A percentile compares a stretch with the other conserved stretches of the same genome.
phyloP scores from a whole-genome alignment of 208 protist genomes.

The Leishmania arabica region DNA sequence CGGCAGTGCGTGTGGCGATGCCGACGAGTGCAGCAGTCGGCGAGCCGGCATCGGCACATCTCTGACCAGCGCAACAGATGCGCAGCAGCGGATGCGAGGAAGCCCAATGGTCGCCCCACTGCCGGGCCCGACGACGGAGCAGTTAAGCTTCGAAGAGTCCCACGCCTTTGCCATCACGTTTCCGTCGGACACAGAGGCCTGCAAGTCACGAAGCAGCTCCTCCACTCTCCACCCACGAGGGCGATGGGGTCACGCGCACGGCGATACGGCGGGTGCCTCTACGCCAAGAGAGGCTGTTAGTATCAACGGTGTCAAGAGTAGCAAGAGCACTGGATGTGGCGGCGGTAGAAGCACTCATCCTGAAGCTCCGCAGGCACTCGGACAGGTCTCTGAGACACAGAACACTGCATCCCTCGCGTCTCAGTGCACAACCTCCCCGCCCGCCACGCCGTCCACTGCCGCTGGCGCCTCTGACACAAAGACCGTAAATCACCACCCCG shows the following conservation, averaged over 20 bases:
- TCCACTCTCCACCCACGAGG: neutral
- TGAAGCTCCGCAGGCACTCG: neutral
- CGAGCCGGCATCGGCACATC: neutral
- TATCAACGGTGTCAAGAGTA: neutral
- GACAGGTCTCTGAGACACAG: neutral
- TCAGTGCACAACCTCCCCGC: neutral
- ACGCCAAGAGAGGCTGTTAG: neutral
- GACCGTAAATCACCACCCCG: neutral
- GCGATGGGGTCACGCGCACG: neutral
- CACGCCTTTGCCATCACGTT: neutral
- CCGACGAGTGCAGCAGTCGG: neutral
- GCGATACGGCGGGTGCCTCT: neutral
- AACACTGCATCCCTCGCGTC: neutral
- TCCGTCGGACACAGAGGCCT: neutral
- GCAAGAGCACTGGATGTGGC: neutral
- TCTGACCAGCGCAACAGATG: neutral
- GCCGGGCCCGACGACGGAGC: neutral
- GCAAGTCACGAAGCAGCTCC: neutral
- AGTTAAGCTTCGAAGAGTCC: neutral
- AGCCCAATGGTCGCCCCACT: neutral
- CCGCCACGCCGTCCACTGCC: neutral
- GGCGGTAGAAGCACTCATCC: neutral
- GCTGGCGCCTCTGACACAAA: neutral
- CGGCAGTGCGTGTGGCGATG: neutral
- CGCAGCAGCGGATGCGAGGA: neutral